Evolutionary conservation across 495 filamentous ascomycete genomes (phyloP).

Genomic region (Penicillium cosmopolitanum): DNA sequence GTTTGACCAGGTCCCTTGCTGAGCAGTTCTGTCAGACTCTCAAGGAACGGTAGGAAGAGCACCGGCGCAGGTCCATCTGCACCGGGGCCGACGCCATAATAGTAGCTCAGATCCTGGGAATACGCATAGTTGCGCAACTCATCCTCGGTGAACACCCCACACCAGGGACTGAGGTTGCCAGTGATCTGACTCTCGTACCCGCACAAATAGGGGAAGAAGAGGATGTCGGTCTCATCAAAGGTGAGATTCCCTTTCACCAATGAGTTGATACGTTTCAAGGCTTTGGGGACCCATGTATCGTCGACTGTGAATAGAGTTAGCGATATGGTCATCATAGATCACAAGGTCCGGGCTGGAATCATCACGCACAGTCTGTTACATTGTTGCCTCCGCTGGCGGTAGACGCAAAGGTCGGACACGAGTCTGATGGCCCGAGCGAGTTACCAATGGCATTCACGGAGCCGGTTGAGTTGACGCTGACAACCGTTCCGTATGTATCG

Average conservation of each 20-base stretch:
- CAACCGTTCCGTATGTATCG: constrained; percentile 49
- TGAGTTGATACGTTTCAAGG: constrained; percentile 50
- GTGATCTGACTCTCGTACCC: constrained; percentile 64
- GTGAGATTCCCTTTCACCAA: constrained; percentile 53
- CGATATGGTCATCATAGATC: constrained; percentile 8
- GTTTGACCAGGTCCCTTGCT: constrained; percentile 46
- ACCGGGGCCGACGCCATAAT: constrained; percentile 59
- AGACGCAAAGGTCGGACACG: constrained; percentile 54
- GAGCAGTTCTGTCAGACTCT: constrained; percentile 50
- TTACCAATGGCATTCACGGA: constrained; percentile 50
- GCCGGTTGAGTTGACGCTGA: constrained; percentile 52
- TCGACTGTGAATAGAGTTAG: constrained; percentile 33
- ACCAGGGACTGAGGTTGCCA: constrained; percentile 56
- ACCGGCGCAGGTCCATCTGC: constrained; percentile 47
- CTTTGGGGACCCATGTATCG: constrained; percentile 53
- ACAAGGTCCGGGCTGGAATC: background rate
- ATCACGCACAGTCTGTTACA: constrained; percentile 34
- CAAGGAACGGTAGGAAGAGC: constrained; percentile 53
- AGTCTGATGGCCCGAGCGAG: constrained; percentile 58
- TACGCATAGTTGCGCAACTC: constrained; percentile 62
- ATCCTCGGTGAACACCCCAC: constrained; percentile 52
- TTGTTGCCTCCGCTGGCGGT: constrained; percentile 41
- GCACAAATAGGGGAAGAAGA: constrained; percentile 61
- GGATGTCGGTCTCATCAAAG: constrained; percentile 52
- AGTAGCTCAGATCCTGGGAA: constrained; percentile 62